Evolutionary conservation across 106 monocot species (phyloP), one percentile per base, ranked within the genome.

Genomic region (Amphibolis antarctica): DNA sequence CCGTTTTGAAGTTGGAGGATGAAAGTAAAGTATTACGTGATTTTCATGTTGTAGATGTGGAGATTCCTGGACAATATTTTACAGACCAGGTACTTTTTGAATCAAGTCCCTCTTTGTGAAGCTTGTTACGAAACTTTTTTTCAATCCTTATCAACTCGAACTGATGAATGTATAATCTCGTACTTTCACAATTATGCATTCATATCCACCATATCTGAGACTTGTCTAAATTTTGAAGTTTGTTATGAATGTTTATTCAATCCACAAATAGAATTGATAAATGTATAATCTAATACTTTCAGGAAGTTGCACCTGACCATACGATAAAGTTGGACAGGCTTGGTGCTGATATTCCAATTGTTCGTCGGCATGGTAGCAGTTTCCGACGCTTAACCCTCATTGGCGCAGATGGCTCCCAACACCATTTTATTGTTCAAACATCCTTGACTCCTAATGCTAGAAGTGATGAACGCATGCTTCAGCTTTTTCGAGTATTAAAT

Each of bases 251-350:
- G 27, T 62, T 3, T 62, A 4, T 44, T 62, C 30, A 21, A 21
- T 61, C 36, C 6, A n/a, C 19, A 14, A 29, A 36, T 9, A n/a
- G 19, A 48, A 62, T 30, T 24, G 44, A 10, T 46, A 36, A 31
- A 66, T 68, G 57, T 29, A 18, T 53, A 27, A 27, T 26, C 25
- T 48, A 28, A 24, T 23, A 30, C 23, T 61, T 68, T 44, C 73
- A 94, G 94, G 94, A 96, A 75, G 82, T 98, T 44, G 82, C 87
- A 62, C 98, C 98, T 66, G 98, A 98, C 71, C 98, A 98, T 81
- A 98, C 98, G 17, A 72, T 98, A 66, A 98, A 98, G 67, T 53
- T 98, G 51, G 98, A 98, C 53, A 78, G 91, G 66, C 74, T 98
- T 59, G 91, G 84, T 22, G 78, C 98, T 13, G 98, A 98, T 70